These are phyloP conservation scores for Tripidium arundinaceum DNA, from an alignment of 202 grass and related monocot species.

Conservation along the genomic window DNA sequence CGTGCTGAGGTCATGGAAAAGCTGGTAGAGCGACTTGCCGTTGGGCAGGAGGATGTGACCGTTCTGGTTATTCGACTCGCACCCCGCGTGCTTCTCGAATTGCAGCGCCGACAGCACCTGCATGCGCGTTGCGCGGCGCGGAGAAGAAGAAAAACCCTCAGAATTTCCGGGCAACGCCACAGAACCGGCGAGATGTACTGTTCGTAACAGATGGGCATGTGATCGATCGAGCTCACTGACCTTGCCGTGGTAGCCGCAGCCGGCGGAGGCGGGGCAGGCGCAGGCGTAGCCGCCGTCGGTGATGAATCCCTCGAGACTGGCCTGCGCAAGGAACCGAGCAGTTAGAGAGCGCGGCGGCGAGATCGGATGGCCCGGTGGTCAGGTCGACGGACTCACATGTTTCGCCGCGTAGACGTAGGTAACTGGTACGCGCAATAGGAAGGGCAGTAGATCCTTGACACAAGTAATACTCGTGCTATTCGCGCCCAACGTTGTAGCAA, in stretches of 20 bases:
- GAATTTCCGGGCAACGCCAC: too few species aligned
- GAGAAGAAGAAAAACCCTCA: too few species aligned
- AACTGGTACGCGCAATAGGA: conserved; percentile 15
- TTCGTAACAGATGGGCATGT: background rate
- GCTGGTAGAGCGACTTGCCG: conserved; percentile 45
- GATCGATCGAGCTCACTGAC: background rate
- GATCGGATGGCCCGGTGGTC: background rate
- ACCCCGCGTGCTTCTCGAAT: conserved; percentile 64
- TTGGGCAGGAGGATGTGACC: conserved; percentile 56
- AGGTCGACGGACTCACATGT: conserved; percentile 11
- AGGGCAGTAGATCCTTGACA: conserved; percentile 22
- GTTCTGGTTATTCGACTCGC: conserved; percentile 44
- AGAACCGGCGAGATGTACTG: background rate
- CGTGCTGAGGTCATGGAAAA: conserved; percentile 39
- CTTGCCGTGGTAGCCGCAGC: conserved; percentile 46
- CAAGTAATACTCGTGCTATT: background rate
- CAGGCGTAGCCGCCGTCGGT: conserved; percentile 41
- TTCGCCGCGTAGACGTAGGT: conserved; percentile 24
- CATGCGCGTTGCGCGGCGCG: too few species aligned
- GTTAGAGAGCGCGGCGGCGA: background rate
- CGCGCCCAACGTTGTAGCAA: too few species aligned
- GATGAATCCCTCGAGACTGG: conserved; percentile 37
- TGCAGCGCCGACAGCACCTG: conserved; percentile 15
- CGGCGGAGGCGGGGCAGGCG: conserved; percentile 34
- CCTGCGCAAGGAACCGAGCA: background rate